phyloP scores from a whole-genome alignment of 441 rosid species.

The Biscutella laevigata region DNA sequence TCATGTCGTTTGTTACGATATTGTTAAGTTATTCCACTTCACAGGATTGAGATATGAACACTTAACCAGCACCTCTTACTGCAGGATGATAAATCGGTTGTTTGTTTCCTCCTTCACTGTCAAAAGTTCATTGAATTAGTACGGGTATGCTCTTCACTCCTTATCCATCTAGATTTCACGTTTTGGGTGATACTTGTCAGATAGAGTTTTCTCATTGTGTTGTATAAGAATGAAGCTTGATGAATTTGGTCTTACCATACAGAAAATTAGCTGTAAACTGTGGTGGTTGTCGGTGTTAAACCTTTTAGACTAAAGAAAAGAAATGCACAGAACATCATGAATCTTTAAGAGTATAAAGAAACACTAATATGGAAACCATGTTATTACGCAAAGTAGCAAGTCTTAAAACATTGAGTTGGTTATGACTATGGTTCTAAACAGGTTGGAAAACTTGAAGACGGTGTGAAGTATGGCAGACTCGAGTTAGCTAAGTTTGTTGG shows the following conservation, averaged over 20 bases:
- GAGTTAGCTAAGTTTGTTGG: constrained; percentile 26
- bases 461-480: constrained; percentile 20
- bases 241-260: constrained; percentile 1
- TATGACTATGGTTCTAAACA: too few relatives aligned
- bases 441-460: constrained; percentile 68
- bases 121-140: constrained; percentile 85
- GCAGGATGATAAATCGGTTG: constrained; percentile 93
- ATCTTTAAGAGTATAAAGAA: neutral
- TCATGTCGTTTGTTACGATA: too few relatives aligned
- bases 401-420: too few relatives aligned
- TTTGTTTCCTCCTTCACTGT: constrained; percentile 80
- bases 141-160: constrained; percentile 51
- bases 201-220: neutral
- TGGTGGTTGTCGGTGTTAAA: neutral
- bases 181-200: neutral
- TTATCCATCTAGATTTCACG: neutral
- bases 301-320: neutral
- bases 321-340: neutral
- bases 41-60: constrained; percentile 13
- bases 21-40: too few relatives aligned
- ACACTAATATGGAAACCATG: neutral
- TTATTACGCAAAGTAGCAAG: neutral
- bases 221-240: neutral
- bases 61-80: constrained; percentile 22
- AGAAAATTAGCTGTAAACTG: constrained; percentile 7